Evolutionary conservation across 2,329 filamentous ascomycete genomes (phyloP).

Genomic region (Coniochaeta sp.): DNA sequence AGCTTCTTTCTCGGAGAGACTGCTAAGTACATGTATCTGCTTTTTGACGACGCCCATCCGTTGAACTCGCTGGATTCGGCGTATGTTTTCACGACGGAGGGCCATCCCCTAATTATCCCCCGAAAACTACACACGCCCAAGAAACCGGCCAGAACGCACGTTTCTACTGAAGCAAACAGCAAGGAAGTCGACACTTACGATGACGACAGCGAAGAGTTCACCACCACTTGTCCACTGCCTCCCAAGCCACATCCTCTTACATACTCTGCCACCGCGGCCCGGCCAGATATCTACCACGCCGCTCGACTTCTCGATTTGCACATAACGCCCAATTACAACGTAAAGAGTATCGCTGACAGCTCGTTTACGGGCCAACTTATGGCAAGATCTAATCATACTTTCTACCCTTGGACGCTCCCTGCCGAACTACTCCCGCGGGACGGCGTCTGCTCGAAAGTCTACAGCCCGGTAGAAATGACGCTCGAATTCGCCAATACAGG

Average conservation of each 20-base stretch:
- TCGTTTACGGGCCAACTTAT: slow-evolving; percentile 10
- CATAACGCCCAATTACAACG: slow-evolving; percentile 60
- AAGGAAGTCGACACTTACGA: slow-evolving; percentile 20
- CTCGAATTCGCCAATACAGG: slow-evolving; percentile 53
- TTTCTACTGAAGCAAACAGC: slow-evolving; percentile 1
- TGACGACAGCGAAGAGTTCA: slow-evolving; percentile 36
- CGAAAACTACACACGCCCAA: slow-evolving; percentile 23
- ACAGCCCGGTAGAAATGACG: slow-evolving; percentile 61
- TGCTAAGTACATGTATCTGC: slow-evolving; percentile 87
- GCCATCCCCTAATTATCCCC: slow-evolving; percentile 85
- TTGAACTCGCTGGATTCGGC: slow-evolving; percentile 80
- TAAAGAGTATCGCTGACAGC: slow-evolving; percentile 24
- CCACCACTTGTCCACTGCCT: slow-evolving; percentile 60
- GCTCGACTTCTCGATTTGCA: slow-evolving; percentile 79
- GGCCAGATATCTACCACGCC: slow-evolving; percentile 80
- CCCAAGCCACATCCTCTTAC: slow-evolving; percentile 56
- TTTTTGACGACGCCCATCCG: slow-evolving; percentile 81
- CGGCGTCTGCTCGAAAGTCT: slow-evolving; percentile 69
- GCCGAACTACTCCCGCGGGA: slow-evolving; percentile 64
- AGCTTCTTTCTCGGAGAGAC: slow-evolving; percentile 98
- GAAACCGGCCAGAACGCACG: slow-evolving; percentile 7
- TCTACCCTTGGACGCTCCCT: slow-evolving; percentile 92
- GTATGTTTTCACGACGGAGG: slow-evolving; percentile 93
- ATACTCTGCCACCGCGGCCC: slow-evolving; percentile 71
- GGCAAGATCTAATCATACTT: slow-evolving; percentile 63